Evolutionary conservation across 2,329 filamentous ascomycete species (phyloP).

Genomic region (Fusarium aywerte): DNA sequence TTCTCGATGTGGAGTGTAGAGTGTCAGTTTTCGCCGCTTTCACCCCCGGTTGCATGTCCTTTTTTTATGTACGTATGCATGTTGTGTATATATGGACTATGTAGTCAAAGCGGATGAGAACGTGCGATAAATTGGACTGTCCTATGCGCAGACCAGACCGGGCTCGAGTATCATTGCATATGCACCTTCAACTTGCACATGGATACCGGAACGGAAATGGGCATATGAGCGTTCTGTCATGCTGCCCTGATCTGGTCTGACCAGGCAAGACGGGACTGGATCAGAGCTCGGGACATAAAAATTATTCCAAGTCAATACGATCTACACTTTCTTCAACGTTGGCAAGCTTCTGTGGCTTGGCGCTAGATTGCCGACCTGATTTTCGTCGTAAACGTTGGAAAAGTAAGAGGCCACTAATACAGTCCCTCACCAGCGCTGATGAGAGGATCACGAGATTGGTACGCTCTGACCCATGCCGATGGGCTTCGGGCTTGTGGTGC

Average conservation of each 20-base stretch:
- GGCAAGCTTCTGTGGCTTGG: constrained; percentile 33
- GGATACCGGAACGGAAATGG: constrained; percentile 37
- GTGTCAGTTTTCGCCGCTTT: constrained; percentile 32
- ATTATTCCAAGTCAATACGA: constrained; percentile 20
- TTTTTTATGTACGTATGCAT: constrained; percentile 25
- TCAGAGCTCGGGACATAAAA: constrained; percentile 22
- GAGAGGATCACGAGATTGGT: constrained; percentile 43
- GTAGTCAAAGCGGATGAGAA: constrained; percentile 43
- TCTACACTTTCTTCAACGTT: constrained; percentile 33
- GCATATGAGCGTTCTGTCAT: constrained; percentile 23
- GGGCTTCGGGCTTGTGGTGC: constrained; percentile 41
- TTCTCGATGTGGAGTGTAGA: constrained; percentile 31
- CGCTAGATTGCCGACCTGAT: constrained; percentile 27
- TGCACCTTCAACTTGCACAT: constrained; percentile 40
- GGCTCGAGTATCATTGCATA: constrained; percentile 45
- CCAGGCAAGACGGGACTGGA: constrained; percentile 8
- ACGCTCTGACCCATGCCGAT: constrained; percentile 46
- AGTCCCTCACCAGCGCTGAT: constrained; percentile 24
- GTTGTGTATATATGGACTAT: constrained; percentile 16
- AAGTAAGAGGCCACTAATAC: constrained; percentile 43
- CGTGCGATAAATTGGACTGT: constrained; percentile 45
- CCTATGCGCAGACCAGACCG: constrained; percentile 42
- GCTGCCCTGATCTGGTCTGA: constrained; percentile 5
- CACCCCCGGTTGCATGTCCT: constrained; percentile 29
- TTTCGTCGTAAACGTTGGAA: constrained; percentile 39